A percentile compares a stretch with the other conserved stretches of the same genome.
phyloP scores from a whole-genome alignment of 305 asterid genomes.

The Fraxinus floribunda region DNA sequence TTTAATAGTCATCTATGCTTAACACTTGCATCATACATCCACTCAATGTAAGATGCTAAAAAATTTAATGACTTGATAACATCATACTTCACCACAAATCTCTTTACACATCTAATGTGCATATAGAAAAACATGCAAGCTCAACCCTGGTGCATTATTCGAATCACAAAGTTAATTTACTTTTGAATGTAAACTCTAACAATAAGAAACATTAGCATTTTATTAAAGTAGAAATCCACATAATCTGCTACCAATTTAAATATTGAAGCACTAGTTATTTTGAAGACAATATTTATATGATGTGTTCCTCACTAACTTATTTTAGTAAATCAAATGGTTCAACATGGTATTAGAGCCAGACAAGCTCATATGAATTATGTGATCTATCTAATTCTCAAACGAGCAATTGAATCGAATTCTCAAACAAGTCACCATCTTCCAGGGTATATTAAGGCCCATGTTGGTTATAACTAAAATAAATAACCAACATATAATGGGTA shows the following conservation, averaged over 20 bases:
- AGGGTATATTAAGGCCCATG: neutral
- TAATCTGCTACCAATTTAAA: neutral
- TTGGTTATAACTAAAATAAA: neutral
- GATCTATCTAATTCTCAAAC: neutral
- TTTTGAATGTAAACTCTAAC: neutral
- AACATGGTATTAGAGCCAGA: neutral
- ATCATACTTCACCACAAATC: neutral
- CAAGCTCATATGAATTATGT: neutral
- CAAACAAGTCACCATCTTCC: neutral
- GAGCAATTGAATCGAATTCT: neutral
- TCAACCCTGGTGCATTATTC: neutral
- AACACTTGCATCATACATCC: neutral
- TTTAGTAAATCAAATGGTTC: neutral
- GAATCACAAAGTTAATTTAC: neutral
- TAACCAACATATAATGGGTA: neutral
- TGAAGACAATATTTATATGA: neutral
- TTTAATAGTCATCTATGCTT: neutral
- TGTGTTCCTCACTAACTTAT: neutral
- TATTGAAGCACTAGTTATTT: neutral
- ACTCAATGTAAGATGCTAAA: neutral
- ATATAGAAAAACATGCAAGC: neutral
- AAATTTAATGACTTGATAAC: neutral
- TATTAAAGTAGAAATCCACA: neutral
- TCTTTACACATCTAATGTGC: neutral
- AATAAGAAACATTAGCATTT: neutral